Conservation (phyloP, 331 rosid species). For the Stylosanthes scabra region DNA sequence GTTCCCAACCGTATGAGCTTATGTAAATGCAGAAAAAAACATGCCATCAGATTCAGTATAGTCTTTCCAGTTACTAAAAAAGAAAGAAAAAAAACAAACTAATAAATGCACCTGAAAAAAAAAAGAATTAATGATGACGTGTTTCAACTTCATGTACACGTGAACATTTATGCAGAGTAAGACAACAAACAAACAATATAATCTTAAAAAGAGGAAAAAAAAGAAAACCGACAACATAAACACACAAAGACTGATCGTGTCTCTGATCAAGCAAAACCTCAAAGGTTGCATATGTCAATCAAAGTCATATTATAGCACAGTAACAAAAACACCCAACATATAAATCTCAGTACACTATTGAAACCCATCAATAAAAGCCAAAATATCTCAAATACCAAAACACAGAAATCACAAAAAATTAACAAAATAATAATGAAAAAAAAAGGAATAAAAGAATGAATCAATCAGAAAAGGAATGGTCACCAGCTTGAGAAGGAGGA, state of each 20-base stretch:
- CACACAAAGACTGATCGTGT: background rate
- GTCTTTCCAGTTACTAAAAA: no score
- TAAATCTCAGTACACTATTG: background rate
- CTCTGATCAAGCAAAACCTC: background rate
- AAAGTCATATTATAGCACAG: background rate
- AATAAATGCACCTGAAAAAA: background rate
- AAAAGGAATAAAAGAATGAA: background rate
- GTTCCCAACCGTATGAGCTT: background rate
- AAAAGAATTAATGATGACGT: background rate
- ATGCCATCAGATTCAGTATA: background rate
- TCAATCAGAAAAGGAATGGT: constrained; percentile 19
- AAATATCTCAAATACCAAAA: background rate
- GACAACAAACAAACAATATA: background rate
- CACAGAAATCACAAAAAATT: background rate
- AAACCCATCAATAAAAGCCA: background rate
- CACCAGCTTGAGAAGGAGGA: constrained; percentile 92
- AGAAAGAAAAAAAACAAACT: background rate
- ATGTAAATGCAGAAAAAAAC: background rate
- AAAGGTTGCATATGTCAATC: background rate
- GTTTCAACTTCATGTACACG: background rate
- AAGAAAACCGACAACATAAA: background rate
- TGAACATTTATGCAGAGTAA: background rate
- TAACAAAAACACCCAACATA: no score
- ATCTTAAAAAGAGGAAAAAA: background rate
- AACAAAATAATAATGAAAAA: background rate